Base-by-base conservation (phyloP, 495 filamentous ascomycete genomes). In the Penicillium steckii region DNA sequence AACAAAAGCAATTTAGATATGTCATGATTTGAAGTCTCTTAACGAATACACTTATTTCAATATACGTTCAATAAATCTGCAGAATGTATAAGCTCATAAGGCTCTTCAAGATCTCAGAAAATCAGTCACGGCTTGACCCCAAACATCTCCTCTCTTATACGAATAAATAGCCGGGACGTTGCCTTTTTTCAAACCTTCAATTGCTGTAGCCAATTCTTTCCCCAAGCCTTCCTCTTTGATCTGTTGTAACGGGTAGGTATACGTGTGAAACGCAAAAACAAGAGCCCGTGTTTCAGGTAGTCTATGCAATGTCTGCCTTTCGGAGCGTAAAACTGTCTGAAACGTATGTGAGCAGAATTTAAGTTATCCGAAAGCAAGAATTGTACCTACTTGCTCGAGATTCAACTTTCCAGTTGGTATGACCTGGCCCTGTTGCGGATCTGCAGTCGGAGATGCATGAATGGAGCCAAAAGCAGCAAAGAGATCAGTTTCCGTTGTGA, bases 231-330 rank as follows among this genome's bases (percentile, higher is more conserved):
- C 89, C 5, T 73, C 80, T 67, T 85, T 89, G 52, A 96, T 77
- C 15, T 86, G 74, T 13, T 59, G 56, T 1, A 96, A 57, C 3
- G 84, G 78, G 61, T 90, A 91, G 30, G 85, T 63, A 67, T 91
- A 94, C 8, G 88, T 94, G 69, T 93, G 89, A 66, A 94, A 86
- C 25, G 75, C 81, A 65, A 95, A 93, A 1, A 93, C 72, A 8
- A 93, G 57, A 1, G 87, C 88, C 22, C 74, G 70, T 0, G 82
- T 85, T 48, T 68, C 58, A 0, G 88, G 87, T 22, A 94, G 66
- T 5, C 91, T 80, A 69, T 87, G 88, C 40, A 95, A 65, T 0
- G 85, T 87, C 66, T 95, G 91, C 10, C 88, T 71, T 67, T 96
- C 91, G 50, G 83, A 85, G 1, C 91, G 76, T 18, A 93, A 64